Conservation (phyloP, 2,329 filamentous ascomycete species). For the Neocucurbitaria cava region DNA sequence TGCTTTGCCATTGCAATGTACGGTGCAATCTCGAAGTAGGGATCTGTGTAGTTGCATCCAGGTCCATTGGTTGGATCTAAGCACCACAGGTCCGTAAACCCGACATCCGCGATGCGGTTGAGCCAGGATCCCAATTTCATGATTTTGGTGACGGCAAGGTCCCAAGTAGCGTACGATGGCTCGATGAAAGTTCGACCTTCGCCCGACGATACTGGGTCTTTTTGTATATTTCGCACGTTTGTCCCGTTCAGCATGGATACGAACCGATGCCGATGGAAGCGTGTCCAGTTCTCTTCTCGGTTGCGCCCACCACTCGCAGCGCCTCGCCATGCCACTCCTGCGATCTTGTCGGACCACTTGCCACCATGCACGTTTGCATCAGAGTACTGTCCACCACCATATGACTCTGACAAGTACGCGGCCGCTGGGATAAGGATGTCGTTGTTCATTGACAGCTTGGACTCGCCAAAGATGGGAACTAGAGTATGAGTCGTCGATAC, state of each 20-base stretch:
- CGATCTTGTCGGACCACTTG: conserved; percentile 53
- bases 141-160: conserved; percentile 37
- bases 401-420: conserved; percentile 57
- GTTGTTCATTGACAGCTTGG: conserved; percentile 59
- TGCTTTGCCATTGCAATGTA: conserved; percentile 49
- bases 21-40: conserved; percentile 46
- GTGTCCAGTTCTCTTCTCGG: conserved; percentile 66
- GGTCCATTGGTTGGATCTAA: conserved; percentile 46
- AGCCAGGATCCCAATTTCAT: conserved; percentile 52
- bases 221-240: conserved; percentile 59
- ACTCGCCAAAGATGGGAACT: conserved; percentile 59
- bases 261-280: conserved; percentile 78
- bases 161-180: conserved; percentile 47
- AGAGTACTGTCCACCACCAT: conserved; percentile 45
- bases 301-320: conserved; percentile 57
- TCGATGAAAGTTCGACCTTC: conserved; percentile 51
- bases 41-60: conserved; percentile 56
- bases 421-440: conserved; percentile 60
- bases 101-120: conserved; percentile 48
- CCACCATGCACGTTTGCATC: conserved; percentile 49
- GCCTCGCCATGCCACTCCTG: conserved; percentile 57
- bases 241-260: conserved; percentile 75
- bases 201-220: conserved; percentile 12
- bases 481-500: conserved; percentile 53
- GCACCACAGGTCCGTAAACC: conserved; percentile 55